Evolutionary conservation across 306 rosid species (phyloP), one percentile per base, ranked within the genome.

Genomic region (Trifolium repens): DNA sequence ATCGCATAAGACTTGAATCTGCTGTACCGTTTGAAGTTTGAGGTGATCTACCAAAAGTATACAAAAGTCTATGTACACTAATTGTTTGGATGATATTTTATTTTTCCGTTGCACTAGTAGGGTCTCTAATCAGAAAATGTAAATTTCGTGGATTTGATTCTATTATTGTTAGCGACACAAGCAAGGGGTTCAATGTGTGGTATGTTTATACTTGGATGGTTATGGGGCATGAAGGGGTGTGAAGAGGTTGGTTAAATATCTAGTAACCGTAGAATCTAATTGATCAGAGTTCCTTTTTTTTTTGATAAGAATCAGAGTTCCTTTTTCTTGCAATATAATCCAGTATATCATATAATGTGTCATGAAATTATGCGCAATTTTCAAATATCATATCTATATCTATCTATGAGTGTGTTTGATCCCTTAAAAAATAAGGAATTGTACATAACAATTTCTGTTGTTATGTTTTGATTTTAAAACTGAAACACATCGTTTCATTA

Each of bases 1-100:
- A 90, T 72, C 91, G 91, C 16, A 0, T 94, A 64, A 88, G 26
- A 86, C 91, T 64, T 39, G 94, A 91, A 55, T 83, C 96, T 37
- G 96, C 98, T 62, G 78, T 78, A 16, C 73, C n/a, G 8, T 79
- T 87, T 79, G 90, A 79, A 53, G 77, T 3, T 71, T 89, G 79
- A 88, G 77, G 83, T 63, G 71, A 71, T 61, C 42, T 39, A 63
- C 68, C 50, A 16, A 54, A 59, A 19, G 7, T 64, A 44, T 55
- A 44, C 22, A 35, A 11, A 69, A 44, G 35, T 62, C 37, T 67
- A 67, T 27, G 32, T 59, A 42, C 34, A 42, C 19, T 9, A 26
- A 15, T 40, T 30, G 59, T 70, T 32, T 50, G 24, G 19, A 55
- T 19, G 75, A 54, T n/a, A 15, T 72, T 16, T 66, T n/a, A n/a